phyloP scores from a whole-genome alignment of 768 basidiomycete genomes.

The Clathrus columnatus region DNA sequence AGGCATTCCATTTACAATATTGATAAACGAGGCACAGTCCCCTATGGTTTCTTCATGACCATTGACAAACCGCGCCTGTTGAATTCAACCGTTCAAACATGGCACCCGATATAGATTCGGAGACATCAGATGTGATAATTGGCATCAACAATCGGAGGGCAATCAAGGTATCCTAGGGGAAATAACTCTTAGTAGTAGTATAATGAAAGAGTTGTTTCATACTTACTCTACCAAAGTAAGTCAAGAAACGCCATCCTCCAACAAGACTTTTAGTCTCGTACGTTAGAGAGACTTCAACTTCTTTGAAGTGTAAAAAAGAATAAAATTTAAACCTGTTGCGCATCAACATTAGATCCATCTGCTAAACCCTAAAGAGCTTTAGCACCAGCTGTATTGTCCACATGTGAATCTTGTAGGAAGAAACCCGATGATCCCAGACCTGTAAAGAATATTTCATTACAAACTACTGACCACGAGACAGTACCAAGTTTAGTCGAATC shows the following conservation, averaged over 20 bases:
- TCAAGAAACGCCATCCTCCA: constrained; percentile 39
- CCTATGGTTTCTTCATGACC: constrained; percentile 37
- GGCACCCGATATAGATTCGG: constrained; percentile 34
- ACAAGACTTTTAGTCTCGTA: constrained; percentile 33
- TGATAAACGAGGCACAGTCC: constrained; percentile 33
- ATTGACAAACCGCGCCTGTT: constrained; percentile 34
- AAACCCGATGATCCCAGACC: constrained; percentile 25
- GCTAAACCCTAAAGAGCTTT: constrained; percentile 23
- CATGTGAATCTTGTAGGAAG: constrained; percentile 23
- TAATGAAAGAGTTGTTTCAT: not conserved
- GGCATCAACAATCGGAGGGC: constrained; percentile 34
- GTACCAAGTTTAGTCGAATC: constrained; percentile 15
- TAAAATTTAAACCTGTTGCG: constrained; percentile 15
- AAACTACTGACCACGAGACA: constrained; percentile 26
- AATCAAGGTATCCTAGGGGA: constrained; percentile 35
- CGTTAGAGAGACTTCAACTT: constrained; percentile 23
- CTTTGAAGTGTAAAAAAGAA: not conserved
- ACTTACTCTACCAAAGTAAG: constrained; percentile 19
- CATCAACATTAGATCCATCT: constrained; percentile 19
- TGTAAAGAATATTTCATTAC: constrained; percentile 30
- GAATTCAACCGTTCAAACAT: constrained; percentile 34
- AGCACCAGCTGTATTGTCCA: constrained; percentile 21
- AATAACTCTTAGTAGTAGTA: constrained; percentile 13
- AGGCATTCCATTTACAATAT: constrained; percentile 29
- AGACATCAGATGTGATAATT: constrained; percentile 29